Conservation (phyloP, 352 stramenopile species). For the Paralagenidium karlingii region DNA sequence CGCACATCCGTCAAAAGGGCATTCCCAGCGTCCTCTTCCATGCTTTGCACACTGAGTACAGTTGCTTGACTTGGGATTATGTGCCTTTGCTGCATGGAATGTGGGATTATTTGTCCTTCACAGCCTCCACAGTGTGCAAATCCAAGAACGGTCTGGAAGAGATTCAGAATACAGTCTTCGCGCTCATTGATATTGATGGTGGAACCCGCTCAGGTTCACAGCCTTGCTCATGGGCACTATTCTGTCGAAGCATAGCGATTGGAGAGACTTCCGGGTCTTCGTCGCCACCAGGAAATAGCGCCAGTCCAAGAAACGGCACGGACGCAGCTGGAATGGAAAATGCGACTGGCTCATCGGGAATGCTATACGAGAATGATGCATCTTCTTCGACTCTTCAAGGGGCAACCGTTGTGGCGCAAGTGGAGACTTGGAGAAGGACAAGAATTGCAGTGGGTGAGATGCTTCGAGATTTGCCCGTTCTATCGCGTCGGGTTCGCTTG, state of each 20-base stretch:
- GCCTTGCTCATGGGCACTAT: constrained; percentile 55
- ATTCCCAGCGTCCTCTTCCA: constrained; percentile 66
- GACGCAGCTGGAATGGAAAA: no score
- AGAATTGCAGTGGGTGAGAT: constrained; percentile 51
- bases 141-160: constrained; percentile 19
- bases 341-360: no score
- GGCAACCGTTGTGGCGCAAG: constrained; percentile 29
- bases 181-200: constrained; percentile 55
- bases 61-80: constrained; percentile 39
- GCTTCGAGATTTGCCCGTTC: constrained; percentile 37
- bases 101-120: constrained; percentile 47
- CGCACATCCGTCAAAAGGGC: constrained; percentile 40
- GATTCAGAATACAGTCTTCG: constrained; percentile 43
- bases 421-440: constrained; percentile 60
- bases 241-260: constrained; percentile 70
- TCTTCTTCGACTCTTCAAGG: constrained; percentile 16
- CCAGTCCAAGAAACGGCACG: constrained; percentile 25
- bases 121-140: constrained; percentile 10
- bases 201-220: constrained; percentile 25
- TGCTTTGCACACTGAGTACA: constrained; percentile 61
- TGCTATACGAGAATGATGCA: no score
- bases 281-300: not conserved
- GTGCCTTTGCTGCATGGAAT: constrained; percentile 53
- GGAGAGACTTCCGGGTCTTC: constrained; percentile 13
- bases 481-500: constrained; percentile 61